Evolutionary conservation across 805 yeast species (phyloP).

Genomic region (Lachancea fermentati): DNA sequence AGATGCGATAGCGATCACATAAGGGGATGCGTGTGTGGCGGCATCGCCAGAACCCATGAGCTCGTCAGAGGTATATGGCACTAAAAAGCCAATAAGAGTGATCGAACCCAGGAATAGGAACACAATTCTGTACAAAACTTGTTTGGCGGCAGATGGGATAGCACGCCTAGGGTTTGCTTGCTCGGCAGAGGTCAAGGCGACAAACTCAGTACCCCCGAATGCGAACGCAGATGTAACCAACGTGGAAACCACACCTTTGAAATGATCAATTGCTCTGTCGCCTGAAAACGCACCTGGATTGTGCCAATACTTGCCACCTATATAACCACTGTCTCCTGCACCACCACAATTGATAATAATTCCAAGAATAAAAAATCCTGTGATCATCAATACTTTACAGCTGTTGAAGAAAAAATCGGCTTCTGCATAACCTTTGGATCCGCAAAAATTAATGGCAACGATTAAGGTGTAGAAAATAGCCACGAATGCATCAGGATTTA

Average conservation of each 20-base stretch:
- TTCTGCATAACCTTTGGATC: slow-evolving; percentile 56
- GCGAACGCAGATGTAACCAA: slow-evolving; percentile 55
- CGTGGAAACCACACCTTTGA: slow-evolving; percentile 49
- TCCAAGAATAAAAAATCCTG: slow-evolving; percentile 53
- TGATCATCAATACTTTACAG: slow-evolving; percentile 56
- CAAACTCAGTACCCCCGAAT: slow-evolving; percentile 56
- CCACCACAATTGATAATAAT: slow-evolving; percentile 40
- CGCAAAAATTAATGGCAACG: slow-evolving; percentile 43
- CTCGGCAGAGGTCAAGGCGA: slow-evolving; percentile 56
- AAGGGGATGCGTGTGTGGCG: slow-evolving; percentile 59
- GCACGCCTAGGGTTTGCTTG: slow-evolving; percentile 50
- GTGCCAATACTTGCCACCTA: slow-evolving; percentile 48
- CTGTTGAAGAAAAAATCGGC: slow-evolving; percentile 61
- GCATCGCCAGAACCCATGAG: slow-evolving; percentile 39
- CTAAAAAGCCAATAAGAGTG: slow-evolving; percentile 45
- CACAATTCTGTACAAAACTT: slow-evolving; percentile 50
- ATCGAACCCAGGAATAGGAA: slow-evolving; percentile 45
- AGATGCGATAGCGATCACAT: slow-evolving; percentile 53
- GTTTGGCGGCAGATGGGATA: slow-evolving; percentile 52
- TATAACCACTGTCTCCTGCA: slow-evolving; percentile 38
- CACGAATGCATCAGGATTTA: slow-evolving; percentile 55
- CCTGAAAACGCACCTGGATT: slow-evolving; percentile 49
- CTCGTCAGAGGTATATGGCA: slow-evolving; percentile 43
- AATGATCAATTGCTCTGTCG: slow-evolving; percentile 36
- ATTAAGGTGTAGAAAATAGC: slow-evolving; percentile 45